Percentiles rank a stretch among this genome's conserved stretches.
Evolutionary conservation across 139 green algal genomes (phyloP).

Genomic region (Nannochloris sp.): DNA sequence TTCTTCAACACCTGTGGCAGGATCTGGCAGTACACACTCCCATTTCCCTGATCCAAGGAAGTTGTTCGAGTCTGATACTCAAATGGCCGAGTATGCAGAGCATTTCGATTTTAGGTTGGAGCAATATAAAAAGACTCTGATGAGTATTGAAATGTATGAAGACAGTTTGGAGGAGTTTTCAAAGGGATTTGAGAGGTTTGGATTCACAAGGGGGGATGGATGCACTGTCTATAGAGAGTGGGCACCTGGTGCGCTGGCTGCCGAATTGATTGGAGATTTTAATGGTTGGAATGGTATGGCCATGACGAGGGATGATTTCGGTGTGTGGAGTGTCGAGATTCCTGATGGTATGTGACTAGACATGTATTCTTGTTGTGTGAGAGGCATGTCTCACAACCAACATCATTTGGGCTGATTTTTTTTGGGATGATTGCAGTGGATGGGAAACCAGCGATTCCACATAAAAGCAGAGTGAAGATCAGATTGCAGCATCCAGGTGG

Average conservation of each 20-base stretch:
- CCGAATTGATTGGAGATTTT: constrained; percentile 78
- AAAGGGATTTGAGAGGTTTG: constrained; percentile 67
- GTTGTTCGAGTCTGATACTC: constrained; percentile 39
- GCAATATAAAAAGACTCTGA: constrained; percentile 45
- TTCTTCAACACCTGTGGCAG: too few relatives aligned
- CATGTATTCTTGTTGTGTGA: too few relatives aligned
- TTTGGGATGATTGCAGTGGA: not conserved
- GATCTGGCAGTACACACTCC: not conserved
- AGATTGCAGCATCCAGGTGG: constrained; percentile 55
- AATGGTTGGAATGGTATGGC: constrained; percentile 65
- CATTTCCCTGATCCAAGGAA: not conserved
- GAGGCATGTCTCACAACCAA: not conserved
- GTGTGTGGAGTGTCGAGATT: constrained; percentile 65
- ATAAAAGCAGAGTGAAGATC: constrained; percentile 74
- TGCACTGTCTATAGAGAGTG: constrained; percentile 80
- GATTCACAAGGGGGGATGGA: constrained; percentile 47
- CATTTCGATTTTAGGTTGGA: constrained; percentile 75
- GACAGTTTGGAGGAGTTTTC: constrained; percentile 56
- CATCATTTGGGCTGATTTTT: too few relatives aligned
- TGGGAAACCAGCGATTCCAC: constrained; percentile 54
- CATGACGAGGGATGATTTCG: constrained; percentile 71
- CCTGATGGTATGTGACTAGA: constrained; percentile 22
- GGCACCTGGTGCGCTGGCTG: constrained; percentile 63
- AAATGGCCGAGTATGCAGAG: constrained; percentile 43
- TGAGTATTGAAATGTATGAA: constrained; percentile 48